Evolutionary conservation across 345 rosid species (phyloP), one percentile per base, ranked within the genome.

Genomic region (Brassica carinata): DNA sequence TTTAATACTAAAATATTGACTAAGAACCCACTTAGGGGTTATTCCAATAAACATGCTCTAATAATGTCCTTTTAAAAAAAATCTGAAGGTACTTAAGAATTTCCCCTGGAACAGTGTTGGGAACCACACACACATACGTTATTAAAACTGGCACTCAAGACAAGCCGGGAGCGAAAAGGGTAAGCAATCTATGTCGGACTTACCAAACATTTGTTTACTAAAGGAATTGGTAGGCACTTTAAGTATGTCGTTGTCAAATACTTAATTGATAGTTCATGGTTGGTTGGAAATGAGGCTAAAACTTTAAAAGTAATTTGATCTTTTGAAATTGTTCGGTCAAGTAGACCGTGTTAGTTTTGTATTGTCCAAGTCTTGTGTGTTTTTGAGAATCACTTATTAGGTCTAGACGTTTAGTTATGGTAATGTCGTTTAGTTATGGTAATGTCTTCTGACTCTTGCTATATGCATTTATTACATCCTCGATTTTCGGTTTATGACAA

Each of bases 111-210:
- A 88, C 96, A 65, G 74, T 96, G 71, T 90, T 96, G 85, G 98
- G 98, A 81, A 93, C 99, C 74, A 74, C 94, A 11, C 96, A 92
- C 96, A 92, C 84, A 96, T 93, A 89, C 33, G 88, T 90, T 79
- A 88, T 90, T 68, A 86, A 83, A 82, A 88, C 88, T 63, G 97
- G 91, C 23, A 79, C 89, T 36, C 97, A 94, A 82, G 98, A 96
- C 72, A 94, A 93, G 80, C 67, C 89, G 0, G 94, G 84, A 63
- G 97, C 91, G 43, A 96, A 96, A 87, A 90, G 99, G 92, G 98
- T 94, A 83, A 92, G 92, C 26, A 68, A 64, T 33, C 67, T 65
- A 4, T 43, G 5, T 26, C 9, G 76, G 1, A 8, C 48, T 71
- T 43, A 3, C 51, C 27, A 69, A 0, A 45, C 7, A 10, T 34